Conservation (phyloP, 208 protist species). For the Trichomonas vaginalis region DNA sequence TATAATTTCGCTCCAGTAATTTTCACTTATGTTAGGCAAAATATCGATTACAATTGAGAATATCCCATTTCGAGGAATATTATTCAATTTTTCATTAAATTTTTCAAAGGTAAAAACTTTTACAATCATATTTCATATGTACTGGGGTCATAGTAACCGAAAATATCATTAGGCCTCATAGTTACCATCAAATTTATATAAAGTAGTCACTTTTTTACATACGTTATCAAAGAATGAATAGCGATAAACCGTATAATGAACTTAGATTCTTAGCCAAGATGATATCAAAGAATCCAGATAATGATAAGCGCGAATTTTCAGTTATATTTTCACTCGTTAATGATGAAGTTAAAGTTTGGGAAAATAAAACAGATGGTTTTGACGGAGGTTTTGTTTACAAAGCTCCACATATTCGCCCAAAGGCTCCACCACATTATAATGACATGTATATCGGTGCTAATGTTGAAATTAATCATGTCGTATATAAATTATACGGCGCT, state of each 20-base stretch:
- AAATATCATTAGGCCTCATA: too few relatives aligned
- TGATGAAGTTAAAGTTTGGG: neutral
- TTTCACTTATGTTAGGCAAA: too few relatives aligned
- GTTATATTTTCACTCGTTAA: neutral
- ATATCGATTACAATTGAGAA: too few relatives aligned
- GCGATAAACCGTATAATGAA: neutral
- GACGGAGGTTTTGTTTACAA: neutral
- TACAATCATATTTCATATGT: too few relatives aligned
- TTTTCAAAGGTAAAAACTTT: too few relatives aligned
- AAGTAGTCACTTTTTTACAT: neutral
- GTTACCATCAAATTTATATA: too few relatives aligned
- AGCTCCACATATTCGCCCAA: neutral
- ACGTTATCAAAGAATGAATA: neutral
- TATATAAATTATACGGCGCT: neutral
- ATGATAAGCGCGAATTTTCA: neutral
- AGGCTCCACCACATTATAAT: neutral
- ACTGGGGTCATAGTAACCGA: too few relatives aligned
- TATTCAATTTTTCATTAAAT: too few relatives aligned
- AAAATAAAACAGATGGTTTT: neutral
- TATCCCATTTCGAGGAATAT: too few relatives aligned
- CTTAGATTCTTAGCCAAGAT: neutral
- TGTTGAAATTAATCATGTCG: neutral
- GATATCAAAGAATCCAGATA: neutral
- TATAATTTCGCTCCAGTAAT: too few relatives aligned
- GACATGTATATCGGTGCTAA: neutral